These are phyloP conservation scores for Talaromyces islandicus DNA, from an alignment of 2,329 filamentous ascomycete species.

Conservation along the genomic window DNA sequence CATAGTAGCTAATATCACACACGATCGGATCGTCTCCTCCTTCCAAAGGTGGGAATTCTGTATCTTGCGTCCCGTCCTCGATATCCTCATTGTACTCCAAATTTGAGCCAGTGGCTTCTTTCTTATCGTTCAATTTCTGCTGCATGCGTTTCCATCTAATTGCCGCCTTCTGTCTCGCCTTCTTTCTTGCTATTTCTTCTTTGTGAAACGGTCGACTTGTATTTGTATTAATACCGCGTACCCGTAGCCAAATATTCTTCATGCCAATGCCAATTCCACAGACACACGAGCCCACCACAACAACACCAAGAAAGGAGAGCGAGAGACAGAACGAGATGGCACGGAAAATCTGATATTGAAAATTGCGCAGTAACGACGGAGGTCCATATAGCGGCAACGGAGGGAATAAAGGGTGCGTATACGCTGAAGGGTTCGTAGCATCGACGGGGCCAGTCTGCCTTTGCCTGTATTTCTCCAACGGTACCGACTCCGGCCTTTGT, in stretches of 20 bases:
- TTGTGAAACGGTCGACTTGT: slow-evolving; percentile 61
- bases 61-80: slow-evolving; percentile 19
- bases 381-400: slow-evolving; percentile 77
- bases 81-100: slow-evolving; percentile 33
- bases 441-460: slow-evolving; percentile 6
- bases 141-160: slow-evolving; percentile 54
- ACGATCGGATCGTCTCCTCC: slow-evolving; percentile 73
- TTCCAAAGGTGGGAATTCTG: slow-evolving; percentile 66
- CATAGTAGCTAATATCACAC: slow-evolving; percentile 80
- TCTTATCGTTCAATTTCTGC: slow-evolving; percentile 27
- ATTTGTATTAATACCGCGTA: slow-evolving; percentile 58
- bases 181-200: slow-evolving; percentile 61
- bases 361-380: slow-evolving; percentile 56
- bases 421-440: slow-evolving; percentile 24
- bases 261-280: slow-evolving; percentile 56
- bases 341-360: slow-evolving; percentile 63
- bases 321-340: slow-evolving; percentile 69
- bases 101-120: slow-evolving; percentile 21
- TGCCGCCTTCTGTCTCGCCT: slow-evolving; percentile 52
- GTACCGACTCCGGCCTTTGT: not conserved
- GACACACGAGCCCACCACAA: slow-evolving; percentile 68
- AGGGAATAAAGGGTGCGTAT: slow-evolving; percentile 77
- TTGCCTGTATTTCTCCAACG: not conserved
- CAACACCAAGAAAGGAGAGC: slow-evolving; percentile 66
- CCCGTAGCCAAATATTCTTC: slow-evolving; percentile 44